A percentile compares a stretch with the other conserved stretches of the same genome.
phyloP scores from a whole-genome alignment of 1,139 yeast species.

The Zygotorulaspora mrakii region DNA sequence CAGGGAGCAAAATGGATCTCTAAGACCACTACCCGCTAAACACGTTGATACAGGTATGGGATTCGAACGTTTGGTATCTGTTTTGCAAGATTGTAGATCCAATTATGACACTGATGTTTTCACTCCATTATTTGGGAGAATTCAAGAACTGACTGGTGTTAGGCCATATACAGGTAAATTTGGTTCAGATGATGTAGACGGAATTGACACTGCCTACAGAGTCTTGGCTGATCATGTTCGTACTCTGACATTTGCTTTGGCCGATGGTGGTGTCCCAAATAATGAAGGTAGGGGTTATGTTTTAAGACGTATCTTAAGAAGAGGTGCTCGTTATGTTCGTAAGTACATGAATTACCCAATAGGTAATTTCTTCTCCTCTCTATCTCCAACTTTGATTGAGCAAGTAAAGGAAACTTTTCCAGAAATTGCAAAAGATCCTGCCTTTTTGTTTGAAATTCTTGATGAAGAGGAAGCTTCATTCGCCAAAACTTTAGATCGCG shows the following conservation, averaged over 20 bases:
- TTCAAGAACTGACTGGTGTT: slow-evolving; percentile 89
- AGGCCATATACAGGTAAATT: slow-evolving; percentile 89
- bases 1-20: slow-evolving; percentile 83
- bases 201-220: slow-evolving; percentile 96
- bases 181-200: slow-evolving; percentile 87
- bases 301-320: slow-evolving; percentile 89
- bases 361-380: slow-evolving; percentile 85
- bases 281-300: slow-evolving; percentile 99
- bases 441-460: slow-evolving; percentile 80
- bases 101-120: slow-evolving; percentile 98
- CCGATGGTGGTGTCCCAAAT: slow-evolving; percentile 99
- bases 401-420: slow-evolving; percentile 90
- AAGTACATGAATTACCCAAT: slow-evolving; percentile 94
- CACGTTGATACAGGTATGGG: slow-evolving; percentile 99
- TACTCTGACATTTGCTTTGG: slow-evolving; percentile 90
- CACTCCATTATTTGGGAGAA: slow-evolving; percentile 76
- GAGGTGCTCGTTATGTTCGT: slow-evolving; percentile 96
- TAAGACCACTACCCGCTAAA: slow-evolving; percentile 82
- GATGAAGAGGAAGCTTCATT: slow-evolving; percentile 95
- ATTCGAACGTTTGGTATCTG: slow-evolving; percentile 92
- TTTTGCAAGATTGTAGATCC: slow-evolving; percentile 83
- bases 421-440: slow-evolving; percentile 68
- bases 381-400: slow-evolving; percentile 88
- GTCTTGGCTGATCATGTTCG: slow-evolving; percentile 98
- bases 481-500: slow-evolving; percentile 93